phyloP scores from a whole-genome alignment of 345 rosid species.

The Diplotaxis tenuifolia region DNA sequence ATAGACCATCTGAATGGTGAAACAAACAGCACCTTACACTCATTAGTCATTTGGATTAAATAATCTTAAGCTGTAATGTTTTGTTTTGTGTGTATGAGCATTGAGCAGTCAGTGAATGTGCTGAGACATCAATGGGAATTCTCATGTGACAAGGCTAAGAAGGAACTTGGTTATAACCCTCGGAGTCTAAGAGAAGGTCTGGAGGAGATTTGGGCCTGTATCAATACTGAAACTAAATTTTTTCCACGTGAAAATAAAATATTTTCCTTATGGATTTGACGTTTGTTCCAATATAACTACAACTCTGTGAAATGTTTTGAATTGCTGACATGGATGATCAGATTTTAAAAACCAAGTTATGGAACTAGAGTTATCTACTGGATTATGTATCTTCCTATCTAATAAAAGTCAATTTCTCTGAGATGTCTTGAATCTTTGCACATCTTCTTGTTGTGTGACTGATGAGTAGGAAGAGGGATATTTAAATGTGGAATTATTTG shows the following conservation, averaged over 20 bases:
- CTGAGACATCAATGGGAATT: slow-evolving; percentile 85
- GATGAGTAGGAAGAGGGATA: neutral
- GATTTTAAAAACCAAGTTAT: neutral
- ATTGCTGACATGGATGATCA: neutral
- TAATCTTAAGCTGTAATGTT: neutral
- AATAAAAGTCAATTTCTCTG: neutral
- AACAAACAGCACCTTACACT: no score
- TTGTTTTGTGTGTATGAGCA: neutral
- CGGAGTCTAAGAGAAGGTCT: slow-evolving; percentile 78
- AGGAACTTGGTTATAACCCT: slow-evolving; percentile 74
- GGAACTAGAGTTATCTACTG: neutral
- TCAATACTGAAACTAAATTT: slow-evolving; percentile 45
- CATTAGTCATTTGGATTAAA: neutral
- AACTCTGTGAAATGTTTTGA: neutral
- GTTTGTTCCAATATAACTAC: slow-evolving; percentile 6
- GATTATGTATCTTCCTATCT: neutral
- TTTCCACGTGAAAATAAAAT: neutral
- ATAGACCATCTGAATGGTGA: no score
- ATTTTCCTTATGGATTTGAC: no score
- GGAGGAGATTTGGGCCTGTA: slow-evolving; percentile 59
- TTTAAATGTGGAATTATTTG: slow-evolving; percentile 3
- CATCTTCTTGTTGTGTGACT: neutral
- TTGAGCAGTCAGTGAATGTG: slow-evolving; percentile 62
- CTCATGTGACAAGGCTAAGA: slow-evolving; percentile 68
- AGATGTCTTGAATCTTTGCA: neutral